These are phyloP conservation scores for Euphorbia lathyris DNA, from an alignment of 345 rosid species.

Conservation along the genomic window DNA sequence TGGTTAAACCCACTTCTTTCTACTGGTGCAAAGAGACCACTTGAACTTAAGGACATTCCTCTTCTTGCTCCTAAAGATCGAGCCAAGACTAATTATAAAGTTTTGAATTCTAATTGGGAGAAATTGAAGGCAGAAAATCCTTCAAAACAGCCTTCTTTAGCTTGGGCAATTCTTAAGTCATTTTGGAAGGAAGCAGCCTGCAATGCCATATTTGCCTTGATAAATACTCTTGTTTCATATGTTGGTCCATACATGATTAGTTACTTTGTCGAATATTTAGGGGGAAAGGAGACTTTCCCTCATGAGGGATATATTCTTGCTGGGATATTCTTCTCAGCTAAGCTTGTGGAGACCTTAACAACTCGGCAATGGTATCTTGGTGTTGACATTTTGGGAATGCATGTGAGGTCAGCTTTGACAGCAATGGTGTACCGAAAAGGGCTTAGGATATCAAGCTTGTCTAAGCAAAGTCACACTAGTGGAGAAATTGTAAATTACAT, in stretches of 20 bases:
- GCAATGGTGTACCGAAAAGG: conserved; percentile 96
- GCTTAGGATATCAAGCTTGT: conserved; percentile 77
- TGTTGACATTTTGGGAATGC: conserved; percentile 98
- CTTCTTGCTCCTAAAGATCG: conserved; percentile 87
- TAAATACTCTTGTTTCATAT: conserved; percentile 89
- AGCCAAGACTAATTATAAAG: conserved; percentile 81
- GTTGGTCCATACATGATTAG: conserved; percentile 96
- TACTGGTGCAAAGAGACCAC: conserved; percentile 85
- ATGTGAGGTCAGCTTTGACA: conserved; percentile 95
- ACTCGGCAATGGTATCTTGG: conserved; percentile 99
- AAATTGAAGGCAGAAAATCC: conserved; percentile 66
- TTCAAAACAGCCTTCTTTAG: conserved; percentile 82
- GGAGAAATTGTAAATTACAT: conserved; percentile 96
- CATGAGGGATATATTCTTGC: conserved; percentile 97
- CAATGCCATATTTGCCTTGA: conserved; percentile 87
- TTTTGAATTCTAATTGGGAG: conserved; percentile 88
- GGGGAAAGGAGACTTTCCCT: conserved; percentile 77
- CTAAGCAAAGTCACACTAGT: conserved; percentile 93
- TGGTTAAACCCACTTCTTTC: conserved; percentile 97
- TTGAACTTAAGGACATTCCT: conserved; percentile 96
- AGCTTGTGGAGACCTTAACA: conserved; percentile 89
- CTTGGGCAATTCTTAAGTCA: conserved; percentile 79
- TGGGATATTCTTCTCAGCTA: conserved; percentile 85
- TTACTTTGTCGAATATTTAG: conserved; percentile 93
- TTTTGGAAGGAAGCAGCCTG: conserved; percentile 97